phyloP scores from a whole-genome alignment of 2,329 filamentous ascomycete genomes.

The Exserohilum rostratum region DNA sequence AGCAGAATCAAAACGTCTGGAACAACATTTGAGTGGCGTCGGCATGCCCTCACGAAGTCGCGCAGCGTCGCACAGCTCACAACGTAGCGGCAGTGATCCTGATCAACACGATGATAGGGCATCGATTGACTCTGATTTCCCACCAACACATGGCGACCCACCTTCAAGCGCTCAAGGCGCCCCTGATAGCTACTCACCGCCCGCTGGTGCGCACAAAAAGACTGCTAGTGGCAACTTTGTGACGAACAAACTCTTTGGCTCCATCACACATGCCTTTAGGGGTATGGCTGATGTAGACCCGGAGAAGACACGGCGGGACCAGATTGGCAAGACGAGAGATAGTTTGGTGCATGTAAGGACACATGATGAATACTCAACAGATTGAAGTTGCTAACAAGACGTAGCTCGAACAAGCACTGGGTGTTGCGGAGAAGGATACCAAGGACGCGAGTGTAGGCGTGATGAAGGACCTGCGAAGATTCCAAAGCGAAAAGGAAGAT shows the following conservation, averaged over 20 bases:
- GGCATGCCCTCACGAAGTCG: conserved; percentile 69
- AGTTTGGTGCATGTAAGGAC: conserved; percentile 61
- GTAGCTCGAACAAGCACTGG: conserved; percentile 84
- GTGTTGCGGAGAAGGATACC: conserved; percentile 88
- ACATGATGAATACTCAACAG: neutral
- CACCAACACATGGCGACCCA: conserved; percentile 80
- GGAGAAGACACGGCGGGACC: conserved; percentile 87
- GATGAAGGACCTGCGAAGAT: conserved; percentile 85
- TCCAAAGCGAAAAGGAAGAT: conserved; percentile 94
- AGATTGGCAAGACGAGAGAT: conserved; percentile 94
- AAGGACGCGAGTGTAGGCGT: conserved; percentile 90
- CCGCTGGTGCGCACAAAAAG: conserved; percentile 69
- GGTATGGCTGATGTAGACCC: conserved; percentile 96
- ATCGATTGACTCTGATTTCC: conserved; percentile 95
- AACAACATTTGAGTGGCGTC: conserved; percentile 83
- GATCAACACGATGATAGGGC: conserved; percentile 72
- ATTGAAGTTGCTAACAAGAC: neutral
- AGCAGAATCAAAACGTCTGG: conserved; percentile 87
- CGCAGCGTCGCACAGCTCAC: conserved; percentile 65
- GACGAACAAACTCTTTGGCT: conserved; percentile 90
- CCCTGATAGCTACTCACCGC: conserved; percentile 51
- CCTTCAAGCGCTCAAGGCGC: conserved; percentile 73
- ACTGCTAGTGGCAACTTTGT: conserved; percentile 82
- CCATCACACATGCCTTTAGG: conserved; percentile 92
- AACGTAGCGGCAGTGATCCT: conserved; percentile 48